Evolutionary conservation across 192 early-diverging fungal species (phyloP).

Genomic region (Coemansia sp.): DNA sequence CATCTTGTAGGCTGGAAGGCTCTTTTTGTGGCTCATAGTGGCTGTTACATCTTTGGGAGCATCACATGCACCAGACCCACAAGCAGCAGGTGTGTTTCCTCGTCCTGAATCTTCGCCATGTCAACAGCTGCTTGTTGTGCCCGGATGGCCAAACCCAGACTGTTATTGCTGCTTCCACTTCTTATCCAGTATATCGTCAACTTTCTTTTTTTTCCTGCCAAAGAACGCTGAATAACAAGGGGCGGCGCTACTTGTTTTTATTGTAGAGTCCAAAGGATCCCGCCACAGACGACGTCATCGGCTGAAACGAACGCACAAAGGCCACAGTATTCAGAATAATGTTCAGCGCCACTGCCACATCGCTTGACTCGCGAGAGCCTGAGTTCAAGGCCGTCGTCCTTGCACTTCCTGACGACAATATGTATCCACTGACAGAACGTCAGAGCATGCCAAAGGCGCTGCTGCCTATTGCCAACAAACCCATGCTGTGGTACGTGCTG

Average conservation of each 20-base stretch:
- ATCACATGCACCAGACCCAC: too few species aligned
- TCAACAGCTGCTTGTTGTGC: too few species aligned
- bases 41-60: too few species aligned
- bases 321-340: slow-evolving; percentile 3
- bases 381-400: slow-evolving; percentile 53
- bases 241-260: not conserved
- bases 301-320: not conserved
- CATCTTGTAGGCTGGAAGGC: too few species aligned
- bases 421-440: slow-evolving; percentile 79
- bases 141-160: too few species aligned
- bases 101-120: too few species aligned
- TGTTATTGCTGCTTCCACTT: too few species aligned
- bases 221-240: too few species aligned
- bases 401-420: slow-evolving; percentile 40
- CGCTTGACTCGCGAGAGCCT: slow-evolving; percentile 37
- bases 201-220: too few species aligned
- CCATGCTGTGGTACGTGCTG: slow-evolving; percentile 91
- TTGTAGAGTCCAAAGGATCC: not conserved
- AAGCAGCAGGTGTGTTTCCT: too few species aligned
- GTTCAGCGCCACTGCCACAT: slow-evolving; percentile 34
- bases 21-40: too few species aligned
- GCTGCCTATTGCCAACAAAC: slow-evolving; percentile 91
- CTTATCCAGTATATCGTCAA: too few species aligned
- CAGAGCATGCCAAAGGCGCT: slow-evolving; percentile 89
- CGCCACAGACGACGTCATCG: not conserved